phyloP scores from a whole-genome alignment of 352 stramenopile genomes.

The Albugo candida region DNA sequence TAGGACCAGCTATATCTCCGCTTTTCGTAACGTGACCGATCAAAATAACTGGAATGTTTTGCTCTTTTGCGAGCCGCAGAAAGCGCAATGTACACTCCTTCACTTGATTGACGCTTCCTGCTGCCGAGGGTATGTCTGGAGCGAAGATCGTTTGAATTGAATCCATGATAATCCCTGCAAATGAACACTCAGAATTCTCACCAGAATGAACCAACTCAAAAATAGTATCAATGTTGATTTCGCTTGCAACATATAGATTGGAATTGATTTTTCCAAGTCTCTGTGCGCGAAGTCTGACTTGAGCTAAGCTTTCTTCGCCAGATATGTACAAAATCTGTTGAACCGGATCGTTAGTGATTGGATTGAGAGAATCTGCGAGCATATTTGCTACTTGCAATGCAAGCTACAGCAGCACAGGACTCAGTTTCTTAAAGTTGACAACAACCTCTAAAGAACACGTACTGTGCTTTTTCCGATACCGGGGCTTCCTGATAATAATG shows the following conservation, averaged over 20 bases:
- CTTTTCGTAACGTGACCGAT: constrained; percentile 96
- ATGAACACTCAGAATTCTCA: constrained; percentile 8
- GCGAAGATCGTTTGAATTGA: constrained; percentile 94
- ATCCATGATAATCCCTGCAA: constrained; percentile 83
- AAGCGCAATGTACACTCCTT: constrained; percentile 89
- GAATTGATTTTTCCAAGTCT: constrained; percentile 53
- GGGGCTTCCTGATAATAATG: constrained; percentile 88
- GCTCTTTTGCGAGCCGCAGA: constrained; percentile 85
- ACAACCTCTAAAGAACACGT: not conserved
- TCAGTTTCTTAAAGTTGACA: not conserved
- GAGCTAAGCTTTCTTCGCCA: constrained; percentile 90
- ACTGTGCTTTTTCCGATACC: constrained; percentile 87
- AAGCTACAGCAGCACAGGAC: constrained; percentile 22
- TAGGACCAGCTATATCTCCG: constrained; percentile 89
- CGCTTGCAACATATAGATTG: constrained; percentile 55
- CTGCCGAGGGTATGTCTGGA: constrained; percentile 52
- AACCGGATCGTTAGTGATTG: not conserved
- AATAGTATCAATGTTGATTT: constrained; percentile 68
- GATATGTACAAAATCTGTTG: constrained; percentile 88
- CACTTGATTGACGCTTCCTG: constrained; percentile 82
- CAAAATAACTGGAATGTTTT: constrained; percentile 81
- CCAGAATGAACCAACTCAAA: constrained; percentile 9
- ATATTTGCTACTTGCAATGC: constrained; percentile 87
- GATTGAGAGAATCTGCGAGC: constrained; percentile 17
- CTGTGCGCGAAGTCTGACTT: constrained; percentile 86